Percentiles rank a stretch among this genome's conserved stretches.
Conservation (phyloP, 1,284 basidiomycete species). For the Ustilago loliicola region DNA sequence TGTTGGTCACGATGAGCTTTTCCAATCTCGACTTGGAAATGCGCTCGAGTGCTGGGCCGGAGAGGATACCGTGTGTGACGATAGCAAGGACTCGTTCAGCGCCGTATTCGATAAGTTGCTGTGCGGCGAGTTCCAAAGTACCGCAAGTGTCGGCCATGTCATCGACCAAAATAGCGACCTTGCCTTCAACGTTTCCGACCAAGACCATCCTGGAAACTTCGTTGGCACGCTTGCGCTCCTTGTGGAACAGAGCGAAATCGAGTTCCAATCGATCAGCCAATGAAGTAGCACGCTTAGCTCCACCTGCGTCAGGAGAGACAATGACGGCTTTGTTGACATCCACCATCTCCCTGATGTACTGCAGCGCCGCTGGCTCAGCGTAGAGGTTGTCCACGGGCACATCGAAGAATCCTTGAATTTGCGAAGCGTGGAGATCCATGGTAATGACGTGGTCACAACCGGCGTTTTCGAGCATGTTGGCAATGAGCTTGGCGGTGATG, state of each 20-base stretch:
- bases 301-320: conserved; percentile 98
- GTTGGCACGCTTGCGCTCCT: conserved; percentile 99
- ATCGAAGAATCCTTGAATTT: conserved; percentile 92
- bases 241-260: conserved; percentile 99
- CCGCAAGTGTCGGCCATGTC: conserved; percentile 99
- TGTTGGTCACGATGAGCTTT: conserved; percentile 98
- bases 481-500: conserved; percentile 97
- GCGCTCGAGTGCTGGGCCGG: conserved; percentile 82
- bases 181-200: conserved; percentile 92
- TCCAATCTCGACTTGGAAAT: conserved; percentile 75
- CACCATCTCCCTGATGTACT: conserved; percentile 94
- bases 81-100: conserved; percentile 88
- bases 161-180: conserved; percentile 97
- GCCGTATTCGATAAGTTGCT: conserved; percentile 90
- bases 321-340: conserved; percentile 90
- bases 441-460: conserved; percentile 95
- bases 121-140: conserved; percentile 91
- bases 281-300: conserved; percentile 96
- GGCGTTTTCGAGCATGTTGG: conserved; percentile 97
- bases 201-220: conserved; percentile 99
- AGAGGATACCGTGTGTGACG: conserved; percentile 97
- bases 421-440: conserved; percentile 70
- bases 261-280: conserved; percentile 96
- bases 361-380: conserved; percentile 95
- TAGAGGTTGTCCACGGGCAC: conserved; percentile 99